A percentile compares a stretch with the other conserved stretches of the same genome.
Evolutionary conservation across 306 rosid genomes (phyloP).

Genomic region (Fagus crenata): DNA sequence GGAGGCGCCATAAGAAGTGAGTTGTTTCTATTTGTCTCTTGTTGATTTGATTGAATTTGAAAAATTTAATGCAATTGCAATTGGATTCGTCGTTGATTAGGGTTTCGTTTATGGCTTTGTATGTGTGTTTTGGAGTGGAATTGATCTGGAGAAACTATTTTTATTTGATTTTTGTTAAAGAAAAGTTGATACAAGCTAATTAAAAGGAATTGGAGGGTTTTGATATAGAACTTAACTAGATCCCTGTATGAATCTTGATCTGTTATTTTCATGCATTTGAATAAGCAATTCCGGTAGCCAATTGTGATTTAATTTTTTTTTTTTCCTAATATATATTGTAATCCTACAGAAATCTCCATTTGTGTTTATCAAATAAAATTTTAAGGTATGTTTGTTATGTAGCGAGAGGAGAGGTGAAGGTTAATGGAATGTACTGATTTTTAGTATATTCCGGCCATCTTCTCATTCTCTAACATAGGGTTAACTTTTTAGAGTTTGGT

Average conservation of each 20-base stretch:
- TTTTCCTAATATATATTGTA: background rate
- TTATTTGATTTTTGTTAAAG: no score
- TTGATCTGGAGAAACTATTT: no score
- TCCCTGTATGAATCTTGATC: background rate
- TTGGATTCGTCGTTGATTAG: background rate
- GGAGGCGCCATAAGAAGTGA: slow-evolving; percentile 81
- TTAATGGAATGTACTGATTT: no score
- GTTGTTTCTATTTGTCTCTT: slow-evolving; percentile 15
- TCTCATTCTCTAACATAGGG: no score
- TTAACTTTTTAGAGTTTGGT: background rate
- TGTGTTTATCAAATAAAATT: background rate
- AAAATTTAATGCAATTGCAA: background rate
- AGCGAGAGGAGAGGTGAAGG: no score
- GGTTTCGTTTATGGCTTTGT: background rate
- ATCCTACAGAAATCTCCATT: background rate
- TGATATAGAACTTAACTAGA: background rate
- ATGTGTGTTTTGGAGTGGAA: no score
- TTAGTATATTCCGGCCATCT: no score
- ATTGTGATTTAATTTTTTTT: background rate
- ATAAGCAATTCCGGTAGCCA: background rate
- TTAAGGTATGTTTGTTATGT: no score
- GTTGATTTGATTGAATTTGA: background rate
- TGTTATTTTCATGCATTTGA: background rate
- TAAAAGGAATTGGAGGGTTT: background rate
- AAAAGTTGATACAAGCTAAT: no score